Evolutionary conservation across 2,329 filamentous ascomycete species (phyloP), one percentile per base, ranked within the genome.

Genomic region (Hyphodiscus sp.): DNA sequence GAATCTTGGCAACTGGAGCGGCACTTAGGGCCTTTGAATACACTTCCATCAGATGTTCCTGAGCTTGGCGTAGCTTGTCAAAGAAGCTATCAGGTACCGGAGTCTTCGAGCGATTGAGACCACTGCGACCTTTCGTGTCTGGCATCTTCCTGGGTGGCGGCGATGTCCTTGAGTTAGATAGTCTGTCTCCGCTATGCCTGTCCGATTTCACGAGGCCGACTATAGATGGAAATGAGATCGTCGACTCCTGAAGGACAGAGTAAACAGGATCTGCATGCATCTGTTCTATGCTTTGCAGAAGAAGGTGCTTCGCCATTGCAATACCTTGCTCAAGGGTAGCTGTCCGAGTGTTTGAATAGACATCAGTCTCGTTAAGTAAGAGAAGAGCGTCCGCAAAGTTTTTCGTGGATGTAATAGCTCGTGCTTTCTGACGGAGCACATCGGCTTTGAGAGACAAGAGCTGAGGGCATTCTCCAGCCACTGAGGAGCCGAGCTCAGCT

Each of bases 171-270:
- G 20, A 49, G 13, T 51, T 42, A 20, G 58, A 63, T 20, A 61
- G 45, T 42, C 58, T 61, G 18, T 67, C 64, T 43, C 50, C 53
- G 26, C 52, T 41, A 30, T 53, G 59, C 29, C 62, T 53, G n/a
- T 51, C 63, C 2, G 30, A 13, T 42, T 63, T 68, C 1, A 55
- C 41, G 10, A 49, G 38, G 11, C 60, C 60, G 9, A 59, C 45
- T 2, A 92, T 75, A 0, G 89, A 84, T 1, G 91, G 90, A 55
- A 92, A 86, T 0, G 91, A 95, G 23, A 96, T 84, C 0, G 91
- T 96, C 0, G 94, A 96, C 64, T 99, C 94, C 45, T 92, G 89
- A 16, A 97, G 79, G 10, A 92, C 87, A 18, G 89, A 95, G 68
- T 92, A 95, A 2, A 94, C 86, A 2, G 91, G 85, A 69, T 96